Base-by-base conservation (phyloP, 306 rosid genomes). In the Lupinus albus region DNA sequence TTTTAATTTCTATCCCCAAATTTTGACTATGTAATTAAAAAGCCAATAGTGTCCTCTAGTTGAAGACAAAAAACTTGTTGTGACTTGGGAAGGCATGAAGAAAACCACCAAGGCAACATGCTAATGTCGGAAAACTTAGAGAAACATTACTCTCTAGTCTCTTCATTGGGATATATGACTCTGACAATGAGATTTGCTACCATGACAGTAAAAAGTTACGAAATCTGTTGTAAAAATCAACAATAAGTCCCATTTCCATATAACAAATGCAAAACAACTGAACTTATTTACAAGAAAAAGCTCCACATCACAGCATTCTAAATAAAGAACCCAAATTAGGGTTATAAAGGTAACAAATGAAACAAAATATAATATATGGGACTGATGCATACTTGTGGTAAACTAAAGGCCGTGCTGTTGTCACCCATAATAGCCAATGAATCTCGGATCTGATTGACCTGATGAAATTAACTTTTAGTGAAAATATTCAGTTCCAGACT, bases 381-480 rank as follows among this genome's bases (percentile, higher is more conserved):
- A 25, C 8, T 42, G 59, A 78, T 3, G 61, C 91, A 45, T 88
- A 93, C 99, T 83, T 93, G 99, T 7, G 99, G 99, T 76, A 93
- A 79, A 78, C 96, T 88, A 73, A 93, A 93, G 48, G 97, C 99
- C 42, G 99, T 93, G 60, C 91, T 93, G 78, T 90, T 88, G 79
- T 88, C 88, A 64, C 99, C 99, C 99, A 90, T 93, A 25, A 86
- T 68, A 82, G 97, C 97, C 79, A 93, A 80, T 13, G 97, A 93
- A 39, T 93, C 94, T 59, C 99, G 86, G 74, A 93, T 93, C 81
- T 88, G 97, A 81, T 93, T 93, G 62, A 93, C 90, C 99, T 93
- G 84, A 73, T 72, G 68, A 82, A 55, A 75, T 66, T 10, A 78
- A 58, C 65, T 70, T 68, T 65, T 70, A 57, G 72, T 59, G 50